Evolutionary conservation across 1,284 basidiomycete genomes (phyloP).

Genomic region (Ceraceosorus bombacis): DNA sequence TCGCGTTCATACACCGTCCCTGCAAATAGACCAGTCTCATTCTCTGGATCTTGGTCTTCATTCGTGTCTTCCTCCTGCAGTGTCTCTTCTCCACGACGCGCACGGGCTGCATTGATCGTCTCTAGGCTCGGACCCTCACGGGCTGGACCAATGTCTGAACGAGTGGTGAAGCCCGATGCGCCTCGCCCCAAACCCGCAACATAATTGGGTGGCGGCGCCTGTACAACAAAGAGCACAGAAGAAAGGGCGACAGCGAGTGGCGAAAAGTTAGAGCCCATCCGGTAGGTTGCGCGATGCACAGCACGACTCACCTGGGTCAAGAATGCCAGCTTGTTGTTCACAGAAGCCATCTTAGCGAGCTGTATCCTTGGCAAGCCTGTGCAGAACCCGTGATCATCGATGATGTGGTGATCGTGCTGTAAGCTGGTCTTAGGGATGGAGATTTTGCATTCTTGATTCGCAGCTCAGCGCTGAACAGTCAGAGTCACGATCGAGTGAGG

Average conservation of each 20-base stretch:
- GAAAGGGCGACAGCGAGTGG: not conserved
- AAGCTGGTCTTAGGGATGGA: too few relatives aligned
- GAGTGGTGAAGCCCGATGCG: conserved; percentile 95
- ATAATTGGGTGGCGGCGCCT: conserved; percentile 42
- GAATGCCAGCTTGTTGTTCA: conserved; percentile 12
- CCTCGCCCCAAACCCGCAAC: conserved; percentile 46
- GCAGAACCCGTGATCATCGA: too few relatives aligned
- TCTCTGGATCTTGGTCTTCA: conserved; percentile 89
- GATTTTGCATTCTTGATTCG: too few relatives aligned
- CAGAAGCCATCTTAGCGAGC: not conserved
- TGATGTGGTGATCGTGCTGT: too few relatives aligned
- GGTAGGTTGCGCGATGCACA: not conserved
- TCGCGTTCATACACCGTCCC: conserved; percentile 93
- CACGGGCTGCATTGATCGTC: conserved; percentile 61
- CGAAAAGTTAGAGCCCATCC: not conserved
- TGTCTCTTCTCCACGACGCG: conserved; percentile 11
- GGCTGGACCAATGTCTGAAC: conserved; percentile 96
- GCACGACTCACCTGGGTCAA: conserved; percentile 2
- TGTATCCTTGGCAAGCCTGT: too few relatives aligned
- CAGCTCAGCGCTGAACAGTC: too few relatives aligned
- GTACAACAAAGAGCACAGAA: conserved; percentile 26
- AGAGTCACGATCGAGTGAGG: too few relatives aligned
- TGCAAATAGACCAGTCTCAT: conserved; percentile 91
- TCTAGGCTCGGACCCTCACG: conserved; percentile 86
- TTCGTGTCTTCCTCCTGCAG: conserved; percentile 70